Percentiles rank a stretch among this genome's conserved stretches.
Conservation (phyloP, 208 protist genomes). For the Crithidia expoeki region DNA sequence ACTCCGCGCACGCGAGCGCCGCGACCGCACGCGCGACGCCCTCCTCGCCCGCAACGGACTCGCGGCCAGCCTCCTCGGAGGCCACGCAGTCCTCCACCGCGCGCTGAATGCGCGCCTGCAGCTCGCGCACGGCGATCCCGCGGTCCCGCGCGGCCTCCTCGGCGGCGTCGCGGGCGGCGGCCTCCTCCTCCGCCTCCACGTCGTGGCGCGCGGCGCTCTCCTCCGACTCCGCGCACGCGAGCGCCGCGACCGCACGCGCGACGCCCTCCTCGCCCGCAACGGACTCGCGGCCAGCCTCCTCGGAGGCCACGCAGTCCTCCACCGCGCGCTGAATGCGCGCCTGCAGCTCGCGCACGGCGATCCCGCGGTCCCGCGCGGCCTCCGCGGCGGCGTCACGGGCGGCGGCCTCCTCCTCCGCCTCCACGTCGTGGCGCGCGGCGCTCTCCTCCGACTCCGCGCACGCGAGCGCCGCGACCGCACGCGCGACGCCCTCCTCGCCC, state of each 20-base stretch:
- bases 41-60: constrained; percentile 1
- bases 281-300: not conserved
- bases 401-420: not conserved
- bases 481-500: not conserved
- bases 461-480: not conserved
- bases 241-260: constrained; percentile 10
- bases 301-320: constrained; percentile 6
- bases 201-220: not conserved
- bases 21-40: constrained; percentile 5
- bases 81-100: constrained; percentile 7
- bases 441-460: not conserved
- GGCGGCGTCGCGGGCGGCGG: constrained; percentile 1
- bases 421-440: not conserved
- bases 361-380: constrained; percentile 6
- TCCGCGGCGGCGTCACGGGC: not conserved
- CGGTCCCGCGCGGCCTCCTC: constrained; percentile 6
- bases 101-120: constrained; percentile 8
- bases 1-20: constrained; percentile 11
- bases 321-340: constrained; percentile 8
- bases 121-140: constrained; percentile 11
- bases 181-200: constrained; percentile 12
- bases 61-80: constrained; percentile 7
- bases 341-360: constrained; percentile 14
- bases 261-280: constrained; percentile 4
- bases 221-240: constrained; percentile 10